phyloP scores from a whole-genome alignment of 305 asterid genomes.

The Fraxinus angustifolia region DNA sequence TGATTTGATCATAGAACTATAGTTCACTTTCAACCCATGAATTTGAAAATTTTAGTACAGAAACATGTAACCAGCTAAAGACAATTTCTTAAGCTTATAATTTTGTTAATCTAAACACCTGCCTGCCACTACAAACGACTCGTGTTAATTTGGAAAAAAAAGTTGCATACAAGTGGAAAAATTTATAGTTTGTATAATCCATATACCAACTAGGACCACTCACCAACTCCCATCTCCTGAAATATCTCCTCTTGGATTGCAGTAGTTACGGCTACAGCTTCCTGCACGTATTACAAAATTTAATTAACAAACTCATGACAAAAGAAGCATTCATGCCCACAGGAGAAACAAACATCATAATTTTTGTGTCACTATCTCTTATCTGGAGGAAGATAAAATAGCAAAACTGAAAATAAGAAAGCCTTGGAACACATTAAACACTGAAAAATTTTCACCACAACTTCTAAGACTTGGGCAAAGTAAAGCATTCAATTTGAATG shows the following conservation, averaged over 20 bases:
- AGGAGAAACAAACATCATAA: background rate
- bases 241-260: slow-evolving; percentile 80
- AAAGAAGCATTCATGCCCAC: background rate
- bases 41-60: background rate
- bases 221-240: slow-evolving; percentile 81
- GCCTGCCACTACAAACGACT: background rate
- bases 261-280: slow-evolving; percentile 79
- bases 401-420: background rate
- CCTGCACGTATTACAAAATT: slow-evolving; percentile 36
- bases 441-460: background rate
- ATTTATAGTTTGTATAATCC: background rate
- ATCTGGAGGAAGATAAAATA: background rate
- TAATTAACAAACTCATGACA: background rate
- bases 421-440: background rate
- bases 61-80: background rate
- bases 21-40: background rate
- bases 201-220: slow-evolving; percentile 27
- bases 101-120: background rate
- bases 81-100: slow-evolving; percentile 1
- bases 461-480: background rate
- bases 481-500: background rate
- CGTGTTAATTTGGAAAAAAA: background rate
- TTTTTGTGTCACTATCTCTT: background rate
- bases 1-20: background rate
- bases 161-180: background rate